Evolutionary conservation across 2,329 filamentous ascomycete species (phyloP), one percentile per base, ranked within the genome.

Genomic region (Talaromyces albobiverticillius): DNA sequence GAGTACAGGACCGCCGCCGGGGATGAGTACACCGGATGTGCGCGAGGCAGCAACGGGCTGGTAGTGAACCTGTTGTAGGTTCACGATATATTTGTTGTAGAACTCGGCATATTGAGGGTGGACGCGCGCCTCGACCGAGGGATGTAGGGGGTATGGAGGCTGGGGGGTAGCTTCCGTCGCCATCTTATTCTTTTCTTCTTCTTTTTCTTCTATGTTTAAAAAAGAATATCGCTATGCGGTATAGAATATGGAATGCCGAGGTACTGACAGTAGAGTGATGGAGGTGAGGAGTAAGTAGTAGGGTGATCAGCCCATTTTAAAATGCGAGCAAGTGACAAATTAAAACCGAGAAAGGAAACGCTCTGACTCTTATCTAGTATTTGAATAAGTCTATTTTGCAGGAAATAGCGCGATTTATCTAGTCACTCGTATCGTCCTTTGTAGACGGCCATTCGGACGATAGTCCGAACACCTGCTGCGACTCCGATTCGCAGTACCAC

Each of bases 41-140:
- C 81, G 72, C 0, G 80, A 82, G 0, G 74, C 78, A 20, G 71
- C 71, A 9, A 84, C 70, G 1, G 81, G 78, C 54, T 82, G 80
- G 13, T 77, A 69, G 61, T 84, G 81, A 2, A 82, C 80, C 61
- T 80, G 79, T 58, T 79, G 78, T 50, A 75, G 71, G 64, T 79
- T 70, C 58, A 77, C 66, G 43, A 82, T 69, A 62, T 80, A 67
- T 57, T 76, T 61, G 61, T 82, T 80, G 67, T 82, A 82, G 64
- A 81, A 82, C 11, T 64, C 71, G 46, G 73, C 75, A 60, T 82
- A 82, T 54, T 81, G 76, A 1, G 77, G 73, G 60, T 81, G 67
- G 47, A 82, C 67, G 34, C 72, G 66, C 60, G 76, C 67, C 42
- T 67, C 63, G 46, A 80, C 71, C 22, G 77, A 79, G 16, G 72